phyloP scores from a whole-genome alignment of 139 green algal species.

The Mesotaenium endlicherianum region DNA sequence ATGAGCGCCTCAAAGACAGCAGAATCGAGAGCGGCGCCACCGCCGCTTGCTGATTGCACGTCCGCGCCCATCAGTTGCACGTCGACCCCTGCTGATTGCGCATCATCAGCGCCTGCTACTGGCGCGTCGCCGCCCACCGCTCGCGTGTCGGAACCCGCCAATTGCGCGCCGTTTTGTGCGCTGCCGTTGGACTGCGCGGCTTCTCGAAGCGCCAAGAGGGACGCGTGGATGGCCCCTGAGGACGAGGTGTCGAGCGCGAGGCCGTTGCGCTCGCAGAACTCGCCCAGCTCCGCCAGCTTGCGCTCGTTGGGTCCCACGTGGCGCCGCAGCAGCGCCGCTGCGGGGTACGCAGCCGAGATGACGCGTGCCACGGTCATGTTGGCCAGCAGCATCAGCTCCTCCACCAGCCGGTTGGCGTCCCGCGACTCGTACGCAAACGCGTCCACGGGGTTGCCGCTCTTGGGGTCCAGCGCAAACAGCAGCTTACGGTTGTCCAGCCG shows the following conservation, averaged over 20 bases:
- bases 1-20: conserved; percentile 64
- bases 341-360: conserved; percentile 71
- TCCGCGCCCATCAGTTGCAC: neutral
- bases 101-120: neutral
- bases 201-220: conserved; percentile 11
- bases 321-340: conserved; percentile 52
- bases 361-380: conserved; percentile 79
- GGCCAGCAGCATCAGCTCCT: conserved; percentile 98
- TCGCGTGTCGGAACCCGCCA: neutral
- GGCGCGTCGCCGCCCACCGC: neutral
- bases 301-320: conserved; percentile 52
- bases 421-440: conserved; percentile 19
- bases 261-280: conserved; percentile 29
- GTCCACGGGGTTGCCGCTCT: conserved; percentile 42
- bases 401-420: conserved; percentile 88
- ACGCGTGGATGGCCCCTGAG: conserved; percentile 23
- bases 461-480: conserved; percentile 71
- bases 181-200: neutral
- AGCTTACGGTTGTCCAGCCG: conserved; percentile 82
- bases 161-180: too few species aligned
- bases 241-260: conserved; percentile 36
- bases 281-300: conserved; percentile 50
- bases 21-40: neutral
- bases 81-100: neutral
- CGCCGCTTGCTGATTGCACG: neutral